Evolutionary conservation across 2,329 filamentous ascomycete genomes (phyloP), one percentile per base, ranked within the genome.

Genomic region (Aspergillus fructus): DNA sequence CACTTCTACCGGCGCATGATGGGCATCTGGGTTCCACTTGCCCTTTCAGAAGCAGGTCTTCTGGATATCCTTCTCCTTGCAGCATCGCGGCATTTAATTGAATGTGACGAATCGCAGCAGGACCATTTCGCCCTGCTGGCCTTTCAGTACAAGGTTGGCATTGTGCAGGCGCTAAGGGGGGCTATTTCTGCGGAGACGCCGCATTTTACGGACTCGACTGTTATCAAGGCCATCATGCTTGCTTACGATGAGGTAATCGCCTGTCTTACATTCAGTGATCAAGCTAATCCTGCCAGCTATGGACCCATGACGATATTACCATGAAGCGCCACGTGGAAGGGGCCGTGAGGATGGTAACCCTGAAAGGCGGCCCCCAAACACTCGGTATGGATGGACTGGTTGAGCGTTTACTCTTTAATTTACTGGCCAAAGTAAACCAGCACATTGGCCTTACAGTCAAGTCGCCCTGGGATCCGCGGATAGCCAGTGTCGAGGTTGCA

Each of bases 211-310:
- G 62, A 64, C 43, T 58, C 56, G 0, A 63, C 61, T 0, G 50
- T 64, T 34, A 54, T 62, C 15, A 60, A 59, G 45, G 61, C 61
- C 2, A 62, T 64, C 5, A 66, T 66, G 64, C 40, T 66, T n/a
- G 59, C 62, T 37, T 66, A 64, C 55, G 64, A 66, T 23, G 62
- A 66, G 53, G 64, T 62, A 56, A 4, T 15, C 9, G 1, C 15
- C n/a, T 1, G 1, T 11, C 27, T 17, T 39, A 12, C 0, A 27
- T n/a, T 1, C 4, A 5, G 4, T 37, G 13, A n/a, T 19, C 2
- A 15, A 0, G 23, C 43, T 56, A 12, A 53, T 5, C 1, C 0
- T 4, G 7, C 6, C 21, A 59, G 53, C 21, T 59, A 11, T 56
- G 21, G 23, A 4, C 49, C 8, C 23, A 37, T 1, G 53, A 59